Evolutionary conservation across 1,284 basidiomycete genomes (phyloP), one percentile per base, ranked within the genome.

Genomic region (Cutaneotrichosporon daszewskae): DNA sequence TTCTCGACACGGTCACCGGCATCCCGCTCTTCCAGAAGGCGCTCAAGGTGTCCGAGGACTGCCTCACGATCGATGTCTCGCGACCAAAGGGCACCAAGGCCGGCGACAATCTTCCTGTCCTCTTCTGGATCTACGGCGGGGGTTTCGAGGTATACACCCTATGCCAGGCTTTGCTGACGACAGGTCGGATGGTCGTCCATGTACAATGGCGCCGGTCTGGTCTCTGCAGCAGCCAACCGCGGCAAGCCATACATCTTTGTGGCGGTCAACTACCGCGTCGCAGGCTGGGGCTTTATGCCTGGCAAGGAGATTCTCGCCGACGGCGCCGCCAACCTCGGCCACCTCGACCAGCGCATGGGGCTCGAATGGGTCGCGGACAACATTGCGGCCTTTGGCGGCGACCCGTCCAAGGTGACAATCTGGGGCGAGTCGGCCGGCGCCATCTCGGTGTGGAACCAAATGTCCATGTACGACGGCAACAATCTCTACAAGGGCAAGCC

Each of bases 341-440:
- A 78, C 53, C 77, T 48, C 19, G 58, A 60, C 40, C 54, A 68
- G 43, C 54, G 64, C 22, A 51, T 62, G 28, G 64, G 61, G 2
- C 51, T 71, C 20, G 40, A 62, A 40, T 68, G 66, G 66, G 51
- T 66, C 24, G 58, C 62, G 32, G 51, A 56, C 28, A 58, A 66
- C 53, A 66, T 69, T 32, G 45, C 43, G 5, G 43, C 54, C 14
- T 71, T 69, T 39, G 67, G 68, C 22, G 67, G 68, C 4, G 64
- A 71, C 48, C 62, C 63, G 3, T 32, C 40, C 17, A 58, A 58
- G 36, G 60, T 69, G 23, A 69, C 67, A 11, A 59, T 71, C 57
- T 78, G 79, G 49, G 81, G 81, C 1, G 75, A 84, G 55, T 80
- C 79, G 45, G 81, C 79, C 1, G 82, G 81, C 13, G 41, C 46